phyloP scores from a whole-genome alignment of 306 rosid genomes.

The Vigna nakashimae region DNA sequence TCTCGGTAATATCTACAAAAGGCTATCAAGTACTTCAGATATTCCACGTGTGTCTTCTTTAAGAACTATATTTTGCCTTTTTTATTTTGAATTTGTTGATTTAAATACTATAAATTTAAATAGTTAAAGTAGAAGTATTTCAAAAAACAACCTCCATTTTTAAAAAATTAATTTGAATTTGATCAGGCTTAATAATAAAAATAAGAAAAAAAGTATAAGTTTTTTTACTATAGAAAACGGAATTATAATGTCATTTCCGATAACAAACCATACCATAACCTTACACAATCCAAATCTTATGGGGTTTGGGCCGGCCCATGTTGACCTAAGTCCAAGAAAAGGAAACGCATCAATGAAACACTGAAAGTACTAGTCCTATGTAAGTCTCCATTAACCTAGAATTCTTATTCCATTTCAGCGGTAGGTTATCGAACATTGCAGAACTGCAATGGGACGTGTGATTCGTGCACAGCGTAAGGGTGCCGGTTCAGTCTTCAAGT shows the following conservation, averaged over 20 bases:
- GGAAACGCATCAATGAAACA: no score
- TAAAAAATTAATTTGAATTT: no score
- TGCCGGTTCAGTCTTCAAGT: slow-evolving; percentile 59
- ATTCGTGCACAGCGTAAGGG: slow-evolving; percentile 63
- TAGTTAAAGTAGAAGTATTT: neutral
- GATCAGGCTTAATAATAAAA: no score
- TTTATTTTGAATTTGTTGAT: neutral
- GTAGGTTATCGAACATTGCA: neutral
- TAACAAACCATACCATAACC: no score
- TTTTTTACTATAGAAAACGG: no score
- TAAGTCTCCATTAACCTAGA: neutral
- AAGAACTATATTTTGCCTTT: no score
- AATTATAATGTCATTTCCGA: no score
- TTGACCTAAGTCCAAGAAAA: no score
- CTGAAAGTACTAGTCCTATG: neutral
- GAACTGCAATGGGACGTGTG: slow-evolving; percentile 49
- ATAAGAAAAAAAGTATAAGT: no score
- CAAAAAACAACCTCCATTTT: neutral
- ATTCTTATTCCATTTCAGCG: neutral
- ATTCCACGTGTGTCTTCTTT: neutral
- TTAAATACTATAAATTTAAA: no score
- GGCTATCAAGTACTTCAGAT: no score
- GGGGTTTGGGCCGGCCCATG: neutral
- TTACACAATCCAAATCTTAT: no score
- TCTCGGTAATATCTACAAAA: neutral